phyloP scores from a whole-genome alignment of 2,329 filamentous ascomycete genomes.

The Talaromyces sp. region DNA sequence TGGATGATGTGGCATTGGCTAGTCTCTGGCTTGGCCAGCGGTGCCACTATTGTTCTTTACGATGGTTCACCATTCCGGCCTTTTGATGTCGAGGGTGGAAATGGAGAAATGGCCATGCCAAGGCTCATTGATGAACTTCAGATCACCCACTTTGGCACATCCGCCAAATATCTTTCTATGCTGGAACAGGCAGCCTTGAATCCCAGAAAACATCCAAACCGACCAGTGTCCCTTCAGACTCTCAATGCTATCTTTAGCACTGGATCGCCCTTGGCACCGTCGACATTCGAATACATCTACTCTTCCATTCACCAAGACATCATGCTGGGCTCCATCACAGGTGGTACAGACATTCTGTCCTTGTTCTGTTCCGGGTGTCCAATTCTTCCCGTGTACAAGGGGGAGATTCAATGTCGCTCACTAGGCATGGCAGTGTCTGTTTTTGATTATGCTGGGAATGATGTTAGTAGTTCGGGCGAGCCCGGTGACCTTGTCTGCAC shows the following conservation, averaged over 20 bases:
- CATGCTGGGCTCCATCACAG: slow-evolving; percentile 90
- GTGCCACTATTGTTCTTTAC: slow-evolving; percentile 83
- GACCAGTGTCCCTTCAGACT: slow-evolving; percentile 44
- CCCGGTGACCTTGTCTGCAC: slow-evolving; percentile 88
- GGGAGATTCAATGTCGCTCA: slow-evolving; percentile 76
- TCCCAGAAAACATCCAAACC: slow-evolving; percentile 56
- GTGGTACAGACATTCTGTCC: slow-evolving; percentile 94
- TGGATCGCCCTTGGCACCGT: slow-evolving; percentile 86
- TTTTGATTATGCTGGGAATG: slow-evolving; percentile 60
- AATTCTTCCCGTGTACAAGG: slow-evolving; percentile 69
- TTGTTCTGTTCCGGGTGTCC: slow-evolving; percentile 87
- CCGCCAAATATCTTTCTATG: slow-evolving; percentile 87
- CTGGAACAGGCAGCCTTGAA: slow-evolving; percentile 76
- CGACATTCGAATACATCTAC: slow-evolving; percentile 91
- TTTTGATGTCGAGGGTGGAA: slow-evolving; percentile 54
- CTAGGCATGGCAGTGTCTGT: slow-evolving; percentile 74
- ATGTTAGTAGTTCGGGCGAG: slow-evolving; percentile 64
- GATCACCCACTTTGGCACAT: slow-evolving; percentile 94
- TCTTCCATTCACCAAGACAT: slow-evolving; percentile 75
- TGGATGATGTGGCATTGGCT: slow-evolving; percentile 99
- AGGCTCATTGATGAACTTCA: slow-evolving; percentile 75
- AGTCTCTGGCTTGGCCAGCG: slow-evolving; percentile 79
- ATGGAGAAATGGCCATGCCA: slow-evolving; percentile 80
- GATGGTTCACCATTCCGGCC: slow-evolving; percentile 89
- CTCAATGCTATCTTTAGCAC: slow-evolving; percentile 91